Evolutionary conservation across 1,284 basidiomycete species (phyloP).

Genomic region (Kwoniella shivajii): DNA sequence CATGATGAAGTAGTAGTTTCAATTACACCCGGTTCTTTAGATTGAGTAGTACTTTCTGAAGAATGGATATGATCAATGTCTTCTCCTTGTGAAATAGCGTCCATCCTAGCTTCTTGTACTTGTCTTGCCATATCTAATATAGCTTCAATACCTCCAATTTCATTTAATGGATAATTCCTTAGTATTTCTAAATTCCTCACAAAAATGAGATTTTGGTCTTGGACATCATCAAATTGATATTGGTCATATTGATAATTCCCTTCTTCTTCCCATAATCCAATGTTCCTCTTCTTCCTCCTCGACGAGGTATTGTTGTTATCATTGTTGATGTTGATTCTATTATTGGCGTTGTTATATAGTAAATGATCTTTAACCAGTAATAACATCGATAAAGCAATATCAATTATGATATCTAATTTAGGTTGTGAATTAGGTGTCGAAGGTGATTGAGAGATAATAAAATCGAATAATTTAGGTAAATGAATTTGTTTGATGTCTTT

Average conservation of each 20-base stretch:
- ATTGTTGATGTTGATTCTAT: background rate
- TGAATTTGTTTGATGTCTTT: conserved; percentile 26
- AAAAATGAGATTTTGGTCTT: conserved; percentile 24
- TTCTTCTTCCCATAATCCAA: conserved; percentile 17
- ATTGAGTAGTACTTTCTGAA: background rate
- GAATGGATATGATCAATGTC: conserved; percentile 27
- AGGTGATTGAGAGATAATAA: conserved; percentile 41
- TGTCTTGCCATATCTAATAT: conserved; percentile 37
- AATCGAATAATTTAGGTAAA: conserved; percentile 48
- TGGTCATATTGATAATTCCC: background rate
- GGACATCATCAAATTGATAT: conserved; percentile 23
- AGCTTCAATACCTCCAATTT: conserved; percentile 33
- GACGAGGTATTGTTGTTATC: background rate
- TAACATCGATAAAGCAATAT: conserved; percentile 47
- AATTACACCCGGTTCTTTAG: background rate
- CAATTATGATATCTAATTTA: conserved; percentile 44
- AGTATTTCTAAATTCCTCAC: conserved; percentile 35
- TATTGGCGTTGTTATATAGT: background rate
- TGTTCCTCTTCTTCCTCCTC: background rate
- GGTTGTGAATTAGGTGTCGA: conserved; percentile 26
- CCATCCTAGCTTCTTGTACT: conserved; percentile 32
- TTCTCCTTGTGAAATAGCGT: conserved; percentile 26
- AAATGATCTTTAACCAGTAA: conserved; percentile 35
- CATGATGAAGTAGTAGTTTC: conserved; percentile 5
- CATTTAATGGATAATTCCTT: conserved; percentile 31